Percentiles rank a stretch among this genome's conserved stretches.
phyloP scores from a whole-genome alignment of 495 filamentous ascomycete species.

The Neurospora sp. region DNA sequence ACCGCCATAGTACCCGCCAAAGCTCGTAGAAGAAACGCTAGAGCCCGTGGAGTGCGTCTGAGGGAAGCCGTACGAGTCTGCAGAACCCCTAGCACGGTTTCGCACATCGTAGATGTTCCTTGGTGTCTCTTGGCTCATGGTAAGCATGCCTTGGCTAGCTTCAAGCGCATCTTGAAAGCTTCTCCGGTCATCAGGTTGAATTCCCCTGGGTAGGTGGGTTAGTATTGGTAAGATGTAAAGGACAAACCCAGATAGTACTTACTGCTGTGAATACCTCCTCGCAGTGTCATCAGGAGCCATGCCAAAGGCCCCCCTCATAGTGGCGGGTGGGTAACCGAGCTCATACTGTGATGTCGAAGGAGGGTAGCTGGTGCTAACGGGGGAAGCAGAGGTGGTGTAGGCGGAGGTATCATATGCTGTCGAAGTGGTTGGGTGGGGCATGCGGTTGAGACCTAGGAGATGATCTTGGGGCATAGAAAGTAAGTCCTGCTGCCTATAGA shows the following conservation, averaged over 20 bases:
- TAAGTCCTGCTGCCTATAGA: constrained; percentile 53
- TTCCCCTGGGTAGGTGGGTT: constrained; percentile 32
- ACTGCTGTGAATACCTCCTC: constrained; percentile 84
- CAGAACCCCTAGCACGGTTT: constrained; percentile 48
- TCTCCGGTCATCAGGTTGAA: constrained; percentile 51
- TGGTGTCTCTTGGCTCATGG: constrained; percentile 85
- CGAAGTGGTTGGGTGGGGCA: constrained; percentile 38
- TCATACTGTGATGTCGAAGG: constrained; percentile 60
- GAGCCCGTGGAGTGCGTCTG: constrained; percentile 85
- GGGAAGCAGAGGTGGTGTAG: constrained; percentile 45
- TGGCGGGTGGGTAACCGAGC: constrained; percentile 52
- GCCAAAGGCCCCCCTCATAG: constrained; percentile 49
- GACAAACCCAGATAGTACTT: constrained; percentile 61
- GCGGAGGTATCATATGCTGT: constrained; percentile 38
- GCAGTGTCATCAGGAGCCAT: constrained; percentile 49
- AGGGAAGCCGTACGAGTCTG: constrained; percentile 92
- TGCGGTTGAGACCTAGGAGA: constrained; percentile 47
- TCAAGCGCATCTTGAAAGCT: constrained; percentile 77
- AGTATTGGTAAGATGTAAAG: neutral
- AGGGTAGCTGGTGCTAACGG: constrained; percentile 55
- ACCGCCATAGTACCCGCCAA: constrained; percentile 68
- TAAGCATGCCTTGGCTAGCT: constrained; percentile 76
- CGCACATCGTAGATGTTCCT: constrained; percentile 75
- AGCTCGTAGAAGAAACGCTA: constrained; percentile 76
- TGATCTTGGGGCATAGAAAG: constrained; percentile 63